Evolutionary conservation across 805 yeast genomes (phyloP), one percentile per base, ranked within the genome.

Genomic region (Metschnikowia vanudenii): DNA sequence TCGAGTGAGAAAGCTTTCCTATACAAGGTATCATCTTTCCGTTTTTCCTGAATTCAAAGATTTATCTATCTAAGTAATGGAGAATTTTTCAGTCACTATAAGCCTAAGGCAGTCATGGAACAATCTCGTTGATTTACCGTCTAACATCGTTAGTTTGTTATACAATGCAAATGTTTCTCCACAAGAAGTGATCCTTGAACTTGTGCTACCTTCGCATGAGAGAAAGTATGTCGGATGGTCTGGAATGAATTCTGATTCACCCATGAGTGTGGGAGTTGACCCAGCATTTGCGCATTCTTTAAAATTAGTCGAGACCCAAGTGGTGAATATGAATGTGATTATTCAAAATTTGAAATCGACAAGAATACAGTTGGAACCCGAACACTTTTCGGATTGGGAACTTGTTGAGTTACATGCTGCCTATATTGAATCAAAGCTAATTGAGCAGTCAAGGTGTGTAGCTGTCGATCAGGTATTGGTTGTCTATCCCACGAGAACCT

Each of bases 371-470:
- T 74, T 92, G 37, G 96, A 88, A 57, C 98, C 98, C 0, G 65
- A 78, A 16, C 75, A 88, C 0, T 64, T 82, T 1, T 75, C 84
- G 4, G 99, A 92, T 60, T 92, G 97, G 97, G 97, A 91, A 54
- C 69, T 88, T 22, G 86, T 90, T 2, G 96, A 91, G 59, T 64
- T 85, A 2, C 87, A 92, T 63, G 92, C 96, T 2, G 81, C 77
- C 24, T 78, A 75, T 35, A 75, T 92, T 20, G 97, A 92, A 60
- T 79, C 81, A 38, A 79, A 79, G 52, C 74, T 91, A 55, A 68
- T 92, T 30, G 80, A 83, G 45, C 97, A 92, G 61, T 82, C 95
- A 1, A 72, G 97, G 48, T 85, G 91, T 41, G 85, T 90, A 1
- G 70, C 81, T 0, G 41, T 75, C 16, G 70, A 74, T 38, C 90